Evolutionary conservation across 75 land plant species (phyloP).

Genomic region (Adiantum capillusveneris): DNA sequence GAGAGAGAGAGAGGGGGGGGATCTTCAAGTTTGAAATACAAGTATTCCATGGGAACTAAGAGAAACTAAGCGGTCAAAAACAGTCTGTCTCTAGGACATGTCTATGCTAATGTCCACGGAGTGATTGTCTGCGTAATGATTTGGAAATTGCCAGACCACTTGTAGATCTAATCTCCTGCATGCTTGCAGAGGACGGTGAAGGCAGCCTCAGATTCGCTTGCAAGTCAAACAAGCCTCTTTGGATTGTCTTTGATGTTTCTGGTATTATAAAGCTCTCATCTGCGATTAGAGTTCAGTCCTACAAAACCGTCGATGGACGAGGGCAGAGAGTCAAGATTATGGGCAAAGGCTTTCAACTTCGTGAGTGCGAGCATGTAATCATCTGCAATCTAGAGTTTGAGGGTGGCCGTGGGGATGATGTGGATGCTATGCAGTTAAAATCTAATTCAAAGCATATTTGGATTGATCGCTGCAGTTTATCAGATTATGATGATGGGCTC

Average conservation of each 20-base stretch:
- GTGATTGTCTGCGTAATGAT: too few relatives aligned
- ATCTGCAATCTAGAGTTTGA: slow-evolving; percentile 87
- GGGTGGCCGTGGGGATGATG: slow-evolving; percentile 87
- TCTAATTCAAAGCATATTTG: slow-evolving; percentile 89
- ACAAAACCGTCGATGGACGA: slow-evolving; percentile 95
- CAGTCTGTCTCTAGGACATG: too few relatives aligned
- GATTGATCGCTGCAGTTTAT: slow-evolving; percentile 89
- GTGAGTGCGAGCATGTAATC: slow-evolving; percentile 92
- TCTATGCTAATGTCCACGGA: too few relatives aligned
- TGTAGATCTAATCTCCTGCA: too few relatives aligned
- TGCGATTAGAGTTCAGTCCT: slow-evolving; percentile 62
- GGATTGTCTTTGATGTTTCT: slow-evolving; percentile 94
- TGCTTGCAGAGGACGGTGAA: slow-evolving; percentile 88
- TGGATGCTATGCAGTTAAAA: slow-evolving; percentile 94
- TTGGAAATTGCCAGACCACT: too few relatives aligned
- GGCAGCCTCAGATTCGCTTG: slow-evolving; percentile 89
- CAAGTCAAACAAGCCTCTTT: slow-evolving; percentile 72
- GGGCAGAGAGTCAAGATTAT: slow-evolving; percentile 77
- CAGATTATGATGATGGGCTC: slow-evolving; percentile 90
- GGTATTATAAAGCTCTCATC: slow-evolving; percentile 67
- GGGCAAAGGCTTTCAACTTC: slow-evolving; percentile 84
- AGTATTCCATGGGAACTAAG: not conserved
- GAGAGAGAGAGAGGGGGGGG: too few relatives aligned
- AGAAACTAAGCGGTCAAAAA: too few relatives aligned
- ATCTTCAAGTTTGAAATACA: not conserved